Evolutionary conservation across 352 stramenopile genomes (phyloP).

Genomic region (Phytophthora crassamura): DNA sequence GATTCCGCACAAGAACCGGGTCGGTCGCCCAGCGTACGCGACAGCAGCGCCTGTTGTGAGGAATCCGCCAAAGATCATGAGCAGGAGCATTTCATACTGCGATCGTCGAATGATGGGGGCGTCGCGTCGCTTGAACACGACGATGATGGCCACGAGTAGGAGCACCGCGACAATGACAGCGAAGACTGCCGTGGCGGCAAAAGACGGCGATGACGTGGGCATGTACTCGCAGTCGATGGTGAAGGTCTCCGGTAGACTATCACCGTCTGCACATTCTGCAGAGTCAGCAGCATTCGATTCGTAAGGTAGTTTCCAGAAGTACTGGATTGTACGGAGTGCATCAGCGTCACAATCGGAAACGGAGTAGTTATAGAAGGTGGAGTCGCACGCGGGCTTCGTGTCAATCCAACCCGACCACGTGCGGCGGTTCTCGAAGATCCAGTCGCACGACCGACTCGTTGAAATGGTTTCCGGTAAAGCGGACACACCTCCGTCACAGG

Average conservation of each 20-base stretch:
- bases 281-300: slow-evolving; percentile 22
- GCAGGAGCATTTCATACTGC: slow-evolving; percentile 50
- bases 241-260: slow-evolving; percentile 23
- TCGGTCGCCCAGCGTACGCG: slow-evolving; percentile 42
- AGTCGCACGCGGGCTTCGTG: slow-evolving; percentile 43
- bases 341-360: slow-evolving; percentile 40
- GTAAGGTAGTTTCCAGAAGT: slow-evolving; percentile 48
- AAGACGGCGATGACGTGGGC: slow-evolving; percentile 30
- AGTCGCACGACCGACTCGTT: slow-evolving; percentile 58
- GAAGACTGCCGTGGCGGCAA: slow-evolving; percentile 21
- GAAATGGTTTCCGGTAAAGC: slow-evolving; percentile 30
- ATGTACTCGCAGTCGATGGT: slow-evolving; percentile 53
- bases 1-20: slow-evolving; percentile 31
- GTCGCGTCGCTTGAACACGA: slow-evolving; percentile 42
- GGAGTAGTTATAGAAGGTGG: slow-evolving; percentile 50
- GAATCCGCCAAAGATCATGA: slow-evolving; percentile 52
- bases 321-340: slow-evolving; percentile 35
- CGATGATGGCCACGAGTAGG: slow-evolving; percentile 19
- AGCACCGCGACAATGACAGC: slow-evolving; percentile 23
- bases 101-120: slow-evolving; percentile 54
- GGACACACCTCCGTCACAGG: slow-evolving; percentile 49
- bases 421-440: slow-evolving; percentile 34
- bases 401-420: slow-evolving; percentile 49
- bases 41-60: slow-evolving; percentile 40
- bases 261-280: slow-evolving; percentile 37